Evolutionary conservation across 2,329 filamentous ascomycete species (phyloP).

Genomic region (Paecilomyces sp.): DNA sequence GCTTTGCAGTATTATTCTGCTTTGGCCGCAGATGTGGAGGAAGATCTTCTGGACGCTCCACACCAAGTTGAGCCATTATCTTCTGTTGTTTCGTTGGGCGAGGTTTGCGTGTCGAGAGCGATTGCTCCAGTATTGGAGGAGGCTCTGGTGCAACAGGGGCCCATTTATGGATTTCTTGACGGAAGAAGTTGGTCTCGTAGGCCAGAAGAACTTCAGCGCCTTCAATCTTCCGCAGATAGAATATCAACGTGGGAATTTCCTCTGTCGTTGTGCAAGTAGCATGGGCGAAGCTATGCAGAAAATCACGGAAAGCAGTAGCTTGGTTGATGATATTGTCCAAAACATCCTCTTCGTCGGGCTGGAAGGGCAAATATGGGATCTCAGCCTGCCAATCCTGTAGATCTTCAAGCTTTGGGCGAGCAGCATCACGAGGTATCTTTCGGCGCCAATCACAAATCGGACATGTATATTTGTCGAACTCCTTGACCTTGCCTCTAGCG

Average conservation of each 20-base stretch:
- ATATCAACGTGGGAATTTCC: conserved; percentile 82
- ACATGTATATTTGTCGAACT: conserved; percentile 96
- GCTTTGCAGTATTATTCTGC: conserved; percentile 59
- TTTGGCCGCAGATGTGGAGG: conserved; percentile 77
- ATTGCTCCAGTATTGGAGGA: conserved; percentile 78
- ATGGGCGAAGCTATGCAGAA: conserved; percentile 73
- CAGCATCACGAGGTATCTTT: conserved; percentile 92
- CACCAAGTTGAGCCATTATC: conserved; percentile 78
- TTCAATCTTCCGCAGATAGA: conserved; percentile 95
- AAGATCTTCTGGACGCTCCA: conserved; percentile 83
- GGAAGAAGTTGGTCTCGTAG: conserved; percentile 95
- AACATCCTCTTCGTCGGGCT: conserved; percentile 87
- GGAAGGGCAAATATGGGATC: conserved; percentile 74
- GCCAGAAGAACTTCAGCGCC: conserved; percentile 88
- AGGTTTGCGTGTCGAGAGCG: conserved; percentile 88
- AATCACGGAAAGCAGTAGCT: conserved; percentile 75
- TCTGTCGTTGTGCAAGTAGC: conserved; percentile 73
- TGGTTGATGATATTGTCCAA: conserved; percentile 80
- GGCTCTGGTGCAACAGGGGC: conserved; percentile 79
- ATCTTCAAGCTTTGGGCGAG: conserved; percentile 90
- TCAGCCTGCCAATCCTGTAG: conserved; percentile 78
- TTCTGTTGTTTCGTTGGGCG: conserved; percentile 96
- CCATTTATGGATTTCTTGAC: conserved; percentile 92
- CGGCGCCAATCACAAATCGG: conserved; percentile 97
- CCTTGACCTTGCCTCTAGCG: conserved; percentile 93